Evolutionary conservation across 768 basidiomycete genomes (phyloP).

Genomic region (Tricholoma hemisulphureum): DNA sequence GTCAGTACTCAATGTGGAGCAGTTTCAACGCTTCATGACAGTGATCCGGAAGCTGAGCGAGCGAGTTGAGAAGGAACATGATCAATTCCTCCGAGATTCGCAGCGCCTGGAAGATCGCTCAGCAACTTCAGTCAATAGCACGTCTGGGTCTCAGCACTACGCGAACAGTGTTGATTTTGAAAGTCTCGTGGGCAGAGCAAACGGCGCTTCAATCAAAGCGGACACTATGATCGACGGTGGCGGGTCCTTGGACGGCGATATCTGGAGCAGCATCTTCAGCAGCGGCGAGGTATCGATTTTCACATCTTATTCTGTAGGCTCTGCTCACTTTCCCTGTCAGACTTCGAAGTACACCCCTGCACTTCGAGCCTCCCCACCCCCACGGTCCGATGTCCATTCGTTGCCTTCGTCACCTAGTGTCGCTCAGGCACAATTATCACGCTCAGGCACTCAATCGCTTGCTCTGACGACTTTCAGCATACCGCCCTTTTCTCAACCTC

Average conservation of each 20-base stretch:
- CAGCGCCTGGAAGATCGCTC: conserved; percentile 85
- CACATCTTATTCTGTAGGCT: background rate
- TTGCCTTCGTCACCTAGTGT: background rate
- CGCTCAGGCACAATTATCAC: background rate
- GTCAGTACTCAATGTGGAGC: conserved; percentile 73
- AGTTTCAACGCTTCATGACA: conserved; percentile 91
- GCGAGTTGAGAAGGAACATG: conserved; percentile 90
- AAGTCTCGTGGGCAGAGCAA: conserved; percentile 69
- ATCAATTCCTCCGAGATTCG: conserved; percentile 89
- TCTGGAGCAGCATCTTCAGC: conserved; percentile 79
- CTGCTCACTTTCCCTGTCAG: conserved; percentile 3
- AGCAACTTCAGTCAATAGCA: conserved; percentile 44
- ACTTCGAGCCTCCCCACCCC: conserved; percentile 7
- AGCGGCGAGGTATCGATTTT: conserved; percentile 28
- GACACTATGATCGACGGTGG: conserved; percentile 38
- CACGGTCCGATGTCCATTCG: conserved; percentile 8
- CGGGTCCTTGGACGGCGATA: conserved; percentile 74
- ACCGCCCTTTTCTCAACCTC: background rate
- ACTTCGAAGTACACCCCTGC: conserved; percentile 26
- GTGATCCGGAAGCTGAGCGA: conserved; percentile 76
- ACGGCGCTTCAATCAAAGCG: conserved; percentile 44
- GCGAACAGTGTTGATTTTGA: conserved; percentile 79
- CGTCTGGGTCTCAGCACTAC: conserved; percentile 29
- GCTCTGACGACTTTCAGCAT: background rate
- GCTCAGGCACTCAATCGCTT: background rate